phyloP scores from a whole-genome alignment of 2,329 filamentous ascomycete species.

The Paecilomyces niveus region DNA sequence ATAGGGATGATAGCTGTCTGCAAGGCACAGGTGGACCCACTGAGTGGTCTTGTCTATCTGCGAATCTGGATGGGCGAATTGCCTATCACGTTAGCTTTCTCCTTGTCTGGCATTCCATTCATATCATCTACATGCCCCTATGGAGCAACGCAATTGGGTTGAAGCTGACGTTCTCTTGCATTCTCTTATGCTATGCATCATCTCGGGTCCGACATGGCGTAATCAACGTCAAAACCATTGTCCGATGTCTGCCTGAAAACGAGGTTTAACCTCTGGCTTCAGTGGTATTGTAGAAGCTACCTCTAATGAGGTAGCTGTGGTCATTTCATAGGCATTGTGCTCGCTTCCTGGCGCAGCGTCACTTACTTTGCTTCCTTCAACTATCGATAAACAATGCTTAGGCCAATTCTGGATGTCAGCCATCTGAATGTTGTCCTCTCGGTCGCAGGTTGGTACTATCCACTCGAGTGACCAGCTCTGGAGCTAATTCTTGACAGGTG shows the following conservation, averaged over 20 bases:
- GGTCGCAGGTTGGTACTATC: constrained; percentile 20
- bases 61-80: neutral
- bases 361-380: neutral
- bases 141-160: neutral
- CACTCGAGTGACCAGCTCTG: neutral
- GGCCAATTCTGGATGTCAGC: constrained; percentile 27
- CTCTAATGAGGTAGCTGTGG: neutral
- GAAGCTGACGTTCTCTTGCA: neutral
- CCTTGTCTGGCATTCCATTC: constrained; percentile 10
- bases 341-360: neutral
- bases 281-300: neutral
- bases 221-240: neutral
- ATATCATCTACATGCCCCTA: constrained; percentile 2
- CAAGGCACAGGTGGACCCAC: neutral
- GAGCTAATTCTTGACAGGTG: constrained; percentile 13
- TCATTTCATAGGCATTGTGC: neutral
- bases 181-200: neutral
- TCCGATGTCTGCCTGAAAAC: neutral
- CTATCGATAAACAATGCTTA: constrained; percentile 19
- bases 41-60: neutral
- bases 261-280: neutral
- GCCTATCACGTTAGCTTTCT: neutral
- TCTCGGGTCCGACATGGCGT: neutral
- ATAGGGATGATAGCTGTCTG: neutral
- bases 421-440: constrained; percentile 27